phyloP scores from a whole-genome alignment of 495 filamentous ascomycete species.

The Talaromyces wortmannii region DNA sequence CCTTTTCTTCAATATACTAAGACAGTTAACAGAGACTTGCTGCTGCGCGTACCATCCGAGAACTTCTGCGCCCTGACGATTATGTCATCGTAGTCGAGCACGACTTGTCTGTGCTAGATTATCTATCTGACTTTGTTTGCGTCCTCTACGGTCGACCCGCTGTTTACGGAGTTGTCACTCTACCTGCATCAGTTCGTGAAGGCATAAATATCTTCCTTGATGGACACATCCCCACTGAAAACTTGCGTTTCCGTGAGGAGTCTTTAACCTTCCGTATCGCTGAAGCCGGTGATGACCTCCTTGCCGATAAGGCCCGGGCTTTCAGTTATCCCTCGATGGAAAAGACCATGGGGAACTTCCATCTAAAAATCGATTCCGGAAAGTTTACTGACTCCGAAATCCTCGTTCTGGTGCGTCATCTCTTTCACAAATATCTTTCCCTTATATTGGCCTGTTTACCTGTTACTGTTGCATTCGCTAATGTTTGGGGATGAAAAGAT shows the following conservation, averaged over 20 bases:
- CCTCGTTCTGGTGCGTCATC: slow-evolving; percentile 63
- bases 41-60: slow-evolving; percentile 86
- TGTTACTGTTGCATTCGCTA: neutral
- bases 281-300: slow-evolving; percentile 85
- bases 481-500: slow-evolving; percentile 36
- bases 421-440: neutral
- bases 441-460: no score
- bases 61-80: slow-evolving; percentile 76
- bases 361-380: slow-evolving; percentile 72
- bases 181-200: slow-evolving; percentile 93
- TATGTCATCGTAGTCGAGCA: slow-evolving; percentile 99
- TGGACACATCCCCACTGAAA: slow-evolving; percentile 96
- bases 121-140: slow-evolving; percentile 97
- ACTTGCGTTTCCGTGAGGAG: slow-evolving; percentile 95
- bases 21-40: slow-evolving; percentile 86
- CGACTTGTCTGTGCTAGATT: slow-evolving; percentile 96
- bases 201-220: slow-evolving; percentile 99
- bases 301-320: slow-evolving; percentile 74
- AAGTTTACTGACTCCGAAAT: slow-evolving; percentile 97
- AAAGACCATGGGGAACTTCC: slow-evolving; percentile 89
- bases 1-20: neutral
- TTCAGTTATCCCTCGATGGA: slow-evolving; percentile 87
- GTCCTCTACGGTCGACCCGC: slow-evolving; percentile 93
- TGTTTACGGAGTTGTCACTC: slow-evolving; percentile 96
- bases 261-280: slow-evolving; percentile 93